Base-by-base conservation (phyloP, 1,284 basidiomycete species). In the Cystobasidium pallidum region DNA sequence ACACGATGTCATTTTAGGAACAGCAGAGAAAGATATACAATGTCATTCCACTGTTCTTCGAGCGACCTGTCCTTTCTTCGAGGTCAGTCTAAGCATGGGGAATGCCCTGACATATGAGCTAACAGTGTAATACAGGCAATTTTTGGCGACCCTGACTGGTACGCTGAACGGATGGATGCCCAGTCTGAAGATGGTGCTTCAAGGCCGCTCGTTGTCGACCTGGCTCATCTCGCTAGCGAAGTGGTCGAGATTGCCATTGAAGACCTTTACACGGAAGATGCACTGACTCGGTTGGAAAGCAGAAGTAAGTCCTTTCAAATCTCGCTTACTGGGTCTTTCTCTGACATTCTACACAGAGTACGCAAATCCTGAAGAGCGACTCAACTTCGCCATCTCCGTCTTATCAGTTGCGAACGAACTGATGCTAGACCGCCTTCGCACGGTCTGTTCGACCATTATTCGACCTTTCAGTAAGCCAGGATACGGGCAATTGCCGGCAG, bases 401-500 rank as follows among this genome's bases (percentile, higher is more conserved):
- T 87, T 97, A 80, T 88, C 89, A 26, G 88, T 88, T 13, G 91
- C 94, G 36, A 94, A 92, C 76, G 94, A 98, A 81, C 82, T 98
- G 1, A 85, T 97, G 26, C 84, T 98, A 26, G 91, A 92, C 76
- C 88, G 90, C 28, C 86, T 98, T 10, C 86, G 93, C 68, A 85
- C 91, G 2, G 82, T 96, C 11, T 95, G 93, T 81, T 92, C 92
- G 2, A 82, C 84, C 8, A 85, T 89, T 32, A 85, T 95, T 61
- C 84, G 92, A 47, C 84, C 71, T 2, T 78, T 79, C 47, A 71
- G 79, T 80, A 58, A 49, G 78, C 57, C 15, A 17, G 15, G 54
- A 17, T 19, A 3, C 30, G 15, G 13, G 32, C 47, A 32, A n/a
- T 34, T 1, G 11, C 6, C n/a, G n/a, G n/a, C n/a, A n/a, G n/a